Conservation (phyloP, 2,329 filamentous ascomycete species). For the Colletotrichum sp. region DNA sequence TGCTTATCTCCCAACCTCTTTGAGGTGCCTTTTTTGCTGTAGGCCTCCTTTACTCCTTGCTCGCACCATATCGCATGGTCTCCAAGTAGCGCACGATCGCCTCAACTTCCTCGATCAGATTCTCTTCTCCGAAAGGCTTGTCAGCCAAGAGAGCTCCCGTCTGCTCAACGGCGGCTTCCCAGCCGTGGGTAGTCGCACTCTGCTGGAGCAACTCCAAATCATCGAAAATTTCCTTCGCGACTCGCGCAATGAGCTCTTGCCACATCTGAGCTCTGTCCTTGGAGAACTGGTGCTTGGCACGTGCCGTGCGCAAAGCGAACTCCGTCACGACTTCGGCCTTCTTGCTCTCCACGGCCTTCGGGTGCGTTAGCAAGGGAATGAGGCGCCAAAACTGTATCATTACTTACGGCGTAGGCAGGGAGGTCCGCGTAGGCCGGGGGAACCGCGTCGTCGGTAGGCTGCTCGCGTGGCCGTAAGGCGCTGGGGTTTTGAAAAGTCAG, state of each 20-base stretch:
- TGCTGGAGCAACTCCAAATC: background rate
- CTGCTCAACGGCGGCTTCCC: background rate
- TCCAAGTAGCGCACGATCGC: background rate
- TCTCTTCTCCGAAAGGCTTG: background rate
- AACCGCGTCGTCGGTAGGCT: rapidly evolving
- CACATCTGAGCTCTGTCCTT: background rate
- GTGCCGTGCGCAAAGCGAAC: background rate
- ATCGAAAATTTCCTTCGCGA: background rate
- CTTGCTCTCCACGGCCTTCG: background rate
- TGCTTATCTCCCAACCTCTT: background rate
- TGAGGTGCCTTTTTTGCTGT: background rate
- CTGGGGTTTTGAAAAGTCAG: background rate
- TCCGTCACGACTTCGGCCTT: background rate
- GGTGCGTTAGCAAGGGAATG: background rate
- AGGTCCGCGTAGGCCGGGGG: background rate
- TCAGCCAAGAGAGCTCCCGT: background rate
- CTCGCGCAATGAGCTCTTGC: background rate
- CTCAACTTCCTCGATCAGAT: background rate
- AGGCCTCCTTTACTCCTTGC: background rate
- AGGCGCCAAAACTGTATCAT: background rate
- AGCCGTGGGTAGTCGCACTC: background rate
- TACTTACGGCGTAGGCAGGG: rapidly evolving
- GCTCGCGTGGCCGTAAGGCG: background rate
- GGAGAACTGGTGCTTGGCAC: background rate
- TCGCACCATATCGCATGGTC: background rate